phyloP scores from a whole-genome alignment of 2,329 filamentous ascomycete species.

The Colletotrichum orchidophilum region DNA sequence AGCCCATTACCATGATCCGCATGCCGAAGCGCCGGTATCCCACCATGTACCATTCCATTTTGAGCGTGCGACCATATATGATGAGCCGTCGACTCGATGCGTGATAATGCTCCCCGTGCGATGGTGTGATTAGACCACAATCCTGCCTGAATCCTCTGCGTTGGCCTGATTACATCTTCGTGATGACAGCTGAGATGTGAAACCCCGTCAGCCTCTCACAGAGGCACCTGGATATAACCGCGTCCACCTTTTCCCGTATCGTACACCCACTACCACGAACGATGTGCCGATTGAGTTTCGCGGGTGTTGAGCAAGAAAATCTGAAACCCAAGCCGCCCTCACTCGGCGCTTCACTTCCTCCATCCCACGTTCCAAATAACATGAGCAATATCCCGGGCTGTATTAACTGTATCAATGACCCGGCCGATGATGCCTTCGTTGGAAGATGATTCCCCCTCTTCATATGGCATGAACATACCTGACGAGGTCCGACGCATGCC shows the following conservation, averaged over 20 bases:
- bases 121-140: constrained; percentile 10
- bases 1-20: constrained; percentile 1
- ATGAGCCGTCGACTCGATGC: constrained; percentile 14
- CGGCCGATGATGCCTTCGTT: constrained; percentile 77
- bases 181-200: background rate
- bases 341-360: constrained; percentile 56
- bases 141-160: background rate
- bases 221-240: background rate
- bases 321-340: background rate
- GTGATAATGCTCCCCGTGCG: constrained; percentile 2
- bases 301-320: background rate
- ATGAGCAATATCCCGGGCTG: constrained; percentile 74
- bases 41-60: background rate
- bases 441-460: constrained; percentile 72
- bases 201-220: background rate
- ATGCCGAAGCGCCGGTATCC: constrained; percentile 21
- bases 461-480: constrained; percentile 91
- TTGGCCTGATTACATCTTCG: constrained; percentile 13
- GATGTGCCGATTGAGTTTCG: constrained; percentile 14
- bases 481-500: constrained; percentile 83
- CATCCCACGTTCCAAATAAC: constrained; percentile 78
- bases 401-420: constrained; percentile 83
- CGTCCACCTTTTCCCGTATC: background rate
- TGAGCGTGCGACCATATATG: background rate
- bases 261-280: constrained; percentile 12